These are phyloP conservation scores for Lepidium didymum DNA, from an alignment of 345 rosid genomes.

Conservation along the genomic window DNA sequence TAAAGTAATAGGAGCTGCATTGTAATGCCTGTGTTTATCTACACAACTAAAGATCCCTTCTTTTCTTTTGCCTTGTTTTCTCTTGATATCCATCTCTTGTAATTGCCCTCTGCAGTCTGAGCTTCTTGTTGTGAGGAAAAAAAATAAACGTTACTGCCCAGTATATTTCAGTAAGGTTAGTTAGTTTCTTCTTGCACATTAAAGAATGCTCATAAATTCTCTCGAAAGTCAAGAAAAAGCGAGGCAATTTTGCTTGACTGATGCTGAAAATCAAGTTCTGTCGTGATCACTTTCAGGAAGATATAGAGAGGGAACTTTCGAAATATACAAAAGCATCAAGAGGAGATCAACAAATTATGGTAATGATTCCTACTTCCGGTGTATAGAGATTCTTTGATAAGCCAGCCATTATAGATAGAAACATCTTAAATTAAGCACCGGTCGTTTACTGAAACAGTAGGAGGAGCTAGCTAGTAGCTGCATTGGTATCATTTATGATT, in stretches of 20 bases:
- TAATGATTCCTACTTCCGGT: constrained; percentile 17
- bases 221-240: neutral
- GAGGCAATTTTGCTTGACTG: neutral
- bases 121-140: constrained; percentile 76
- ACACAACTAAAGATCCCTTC: neutral
- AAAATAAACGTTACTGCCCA: constrained; percentile 77
- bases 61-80: constrained; percentile 3
- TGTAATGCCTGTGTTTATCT: neutral
- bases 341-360: constrained; percentile 90
- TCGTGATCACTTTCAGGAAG: constrained; percentile 49
- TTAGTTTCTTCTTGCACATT: constrained; percentile 19
- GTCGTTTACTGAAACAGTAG: neutral
- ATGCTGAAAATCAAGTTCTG: neutral
- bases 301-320: constrained; percentile 74
- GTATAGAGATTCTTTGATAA: neutral
- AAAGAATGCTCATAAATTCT: neutral
- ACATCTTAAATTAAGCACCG: neutral
- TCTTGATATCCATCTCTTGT: neutral
- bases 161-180: constrained; percentile 96
- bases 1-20: neutral
- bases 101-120: constrained; percentile 62
- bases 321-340: constrained; percentile 63
- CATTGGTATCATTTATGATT: neutral
- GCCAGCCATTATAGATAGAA: neutral
- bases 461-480: neutral